Evolutionary conservation across 352 stramenopile genomes (phyloP), one percentile per base, ranked within the genome.

Genomic region (Phytopythium chamaehyphon): DNA sequence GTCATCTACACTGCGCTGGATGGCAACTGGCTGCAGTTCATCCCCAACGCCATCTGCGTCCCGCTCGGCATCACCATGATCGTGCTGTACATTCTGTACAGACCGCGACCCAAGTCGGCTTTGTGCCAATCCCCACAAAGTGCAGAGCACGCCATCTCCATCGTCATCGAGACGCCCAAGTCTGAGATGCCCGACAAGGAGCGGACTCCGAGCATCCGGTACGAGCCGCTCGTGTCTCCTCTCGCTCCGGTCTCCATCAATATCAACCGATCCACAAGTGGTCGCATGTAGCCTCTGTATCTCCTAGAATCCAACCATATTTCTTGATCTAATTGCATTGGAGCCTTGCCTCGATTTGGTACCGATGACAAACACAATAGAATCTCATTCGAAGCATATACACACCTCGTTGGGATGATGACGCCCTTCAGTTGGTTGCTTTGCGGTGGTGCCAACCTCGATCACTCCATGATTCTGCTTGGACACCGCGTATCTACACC

Each of bases 1-100:
- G 53, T 83, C 22, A 64, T 70, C 9, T 83, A 77, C 44, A 72
- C 69, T 19, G 45, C 65, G 2, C 31, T 62, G 9, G 51, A 55
- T 28, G 23, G 26, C 22, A 62, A 62, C 49, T 69, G 55, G 59
- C 62, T 73, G 44, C 63, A 68, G 37, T 59, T 60, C 10, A 54
- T 53, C 37, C 61, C 57, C 10, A 65, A 69, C 51, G 63, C 43
- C 2, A 40, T 65, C 51, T 56, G 46, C 48, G 45, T 69, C 9
- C 26, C 48, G 8, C 21, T 62, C 23, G 55, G 51, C 21, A 46
- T 58, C 47, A 65, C 44, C 42, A 59, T 53, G 16, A 35, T 65
- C 11, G 39, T 59, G 48, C 48, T 69, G 18, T 65, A 62, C 52
- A 19, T 59, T 8, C 36, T 65, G 1, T 65, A 65, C 44, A 65